phyloP scores from a whole-genome alignment of 2,329 filamentous ascomycete genomes.

The Pyrenophora tritici-repentis region DNA sequence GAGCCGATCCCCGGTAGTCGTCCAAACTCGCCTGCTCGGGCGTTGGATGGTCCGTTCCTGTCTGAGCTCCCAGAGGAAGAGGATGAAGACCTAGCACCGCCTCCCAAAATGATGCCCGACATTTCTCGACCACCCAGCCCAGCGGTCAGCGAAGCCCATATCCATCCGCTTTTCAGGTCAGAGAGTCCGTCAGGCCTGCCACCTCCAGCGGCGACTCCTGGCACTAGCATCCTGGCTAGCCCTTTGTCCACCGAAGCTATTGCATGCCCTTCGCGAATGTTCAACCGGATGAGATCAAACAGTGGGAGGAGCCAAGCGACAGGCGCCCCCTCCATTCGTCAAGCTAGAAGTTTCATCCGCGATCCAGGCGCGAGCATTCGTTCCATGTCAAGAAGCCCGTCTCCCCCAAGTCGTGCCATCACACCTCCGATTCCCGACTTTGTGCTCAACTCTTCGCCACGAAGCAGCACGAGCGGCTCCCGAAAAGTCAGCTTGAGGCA shows the following conservation, averaged over 20 bases:
- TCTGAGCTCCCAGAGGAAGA: constrained; percentile 32
- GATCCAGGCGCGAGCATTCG: constrained; percentile 28
- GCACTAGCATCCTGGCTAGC: constrained; percentile 72
- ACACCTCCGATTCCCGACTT: constrained; percentile 52
- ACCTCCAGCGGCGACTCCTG: constrained; percentile 66
- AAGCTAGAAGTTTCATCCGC: constrained; percentile 31
- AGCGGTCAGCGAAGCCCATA: constrained; percentile 65
- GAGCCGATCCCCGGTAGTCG: constrained; percentile 74
- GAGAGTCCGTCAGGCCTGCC: constrained; percentile 66
- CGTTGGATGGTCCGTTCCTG: constrained; percentile 59
- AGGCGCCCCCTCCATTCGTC: constrained; percentile 24
- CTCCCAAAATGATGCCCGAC: constrained; percentile 42
- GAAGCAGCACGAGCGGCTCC: constrained; percentile 44
- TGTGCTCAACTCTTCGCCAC: constrained; percentile 48
- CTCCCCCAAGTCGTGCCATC: constrained; percentile 46
- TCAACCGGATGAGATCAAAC: constrained; percentile 46
- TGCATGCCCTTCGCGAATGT: constrained; percentile 40
- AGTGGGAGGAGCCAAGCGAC: constrained; percentile 26
- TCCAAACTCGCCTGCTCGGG: constrained; percentile 66
- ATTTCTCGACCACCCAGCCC: constrained; percentile 47
- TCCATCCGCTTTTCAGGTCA: constrained; percentile 77
- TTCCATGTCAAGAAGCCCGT: constrained; percentile 35
- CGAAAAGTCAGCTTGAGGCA: constrained; percentile 37
- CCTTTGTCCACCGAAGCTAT: constrained; percentile 71
- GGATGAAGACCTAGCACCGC: constrained; percentile 38